These are phyloP conservation scores for Tricholoma saponaceum DNA, from an alignment of 768 basidiomycete species.

Conservation along the genomic window DNA sequence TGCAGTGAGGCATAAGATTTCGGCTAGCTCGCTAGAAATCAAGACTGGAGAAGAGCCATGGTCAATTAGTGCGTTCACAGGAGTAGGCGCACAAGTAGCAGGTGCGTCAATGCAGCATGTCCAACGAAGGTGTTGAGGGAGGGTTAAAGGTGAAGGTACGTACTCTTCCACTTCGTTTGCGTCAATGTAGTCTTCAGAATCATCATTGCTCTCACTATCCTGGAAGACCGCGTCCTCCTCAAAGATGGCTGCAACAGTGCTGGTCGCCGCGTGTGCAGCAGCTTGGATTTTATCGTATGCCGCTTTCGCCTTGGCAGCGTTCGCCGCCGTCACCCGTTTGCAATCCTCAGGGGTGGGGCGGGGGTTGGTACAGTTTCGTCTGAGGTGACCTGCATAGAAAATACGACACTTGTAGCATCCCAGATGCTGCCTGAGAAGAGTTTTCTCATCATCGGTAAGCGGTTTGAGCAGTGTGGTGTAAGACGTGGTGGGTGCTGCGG, in stretches of 20 bases:
- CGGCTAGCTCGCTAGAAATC: not conserved
- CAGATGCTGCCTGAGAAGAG: no score
- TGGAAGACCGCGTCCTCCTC: not conserved
- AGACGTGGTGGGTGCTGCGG: not conserved
- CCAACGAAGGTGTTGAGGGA: not conserved
- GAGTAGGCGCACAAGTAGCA: not conserved
- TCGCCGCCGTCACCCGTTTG: not conserved
- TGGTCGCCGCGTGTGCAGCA: no score
- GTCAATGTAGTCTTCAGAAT: not conserved
- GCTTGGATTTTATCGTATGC: not conserved
- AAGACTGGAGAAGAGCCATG: no score
- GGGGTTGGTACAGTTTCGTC: not conserved
- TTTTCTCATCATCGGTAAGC: no score
- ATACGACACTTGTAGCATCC: no score
- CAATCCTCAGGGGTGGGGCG: not conserved
- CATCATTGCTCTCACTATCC: not conserved
- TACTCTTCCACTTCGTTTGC: not conserved
- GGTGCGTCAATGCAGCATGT: not conserved
- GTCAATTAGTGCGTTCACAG: not conserved
- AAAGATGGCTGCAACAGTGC: not conserved
- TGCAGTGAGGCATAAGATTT: not conserved
- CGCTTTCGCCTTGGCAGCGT: not conserved
- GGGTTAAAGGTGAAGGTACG: not conserved
- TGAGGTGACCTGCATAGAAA: no score
- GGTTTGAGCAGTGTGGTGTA: not conserved